phyloP scores from a whole-genome alignment of 805 yeast genomes.

The Sungouiozyma ichnusensis region DNA sequence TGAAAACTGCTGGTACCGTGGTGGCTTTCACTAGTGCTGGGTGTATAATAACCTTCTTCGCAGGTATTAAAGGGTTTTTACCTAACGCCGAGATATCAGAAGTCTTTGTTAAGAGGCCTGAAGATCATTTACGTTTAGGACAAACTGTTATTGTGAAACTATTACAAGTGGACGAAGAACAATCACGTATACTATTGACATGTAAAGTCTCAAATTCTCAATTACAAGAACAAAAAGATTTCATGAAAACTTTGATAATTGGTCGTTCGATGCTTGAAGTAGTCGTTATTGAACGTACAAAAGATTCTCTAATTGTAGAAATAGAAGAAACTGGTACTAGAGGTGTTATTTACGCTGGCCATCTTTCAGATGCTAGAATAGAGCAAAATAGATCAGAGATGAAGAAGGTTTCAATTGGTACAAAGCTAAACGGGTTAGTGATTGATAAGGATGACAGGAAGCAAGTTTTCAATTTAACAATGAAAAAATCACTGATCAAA shows the following conservation, averaged over 20 bases:
- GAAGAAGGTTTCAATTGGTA: slow-evolving; percentile 57
- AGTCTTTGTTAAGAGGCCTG: slow-evolving; percentile 67
- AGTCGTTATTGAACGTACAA: slow-evolving; percentile 60
- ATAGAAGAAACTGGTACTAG: slow-evolving; percentile 39
- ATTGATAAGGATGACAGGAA: slow-evolving; percentile 56
- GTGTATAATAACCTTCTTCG: slow-evolving; percentile 76
- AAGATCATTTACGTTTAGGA: slow-evolving; percentile 68
- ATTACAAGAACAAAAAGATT: slow-evolving; percentile 35
- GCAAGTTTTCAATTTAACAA: slow-evolving; percentile 50
- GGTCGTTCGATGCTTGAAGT: slow-evolving; percentile 56
- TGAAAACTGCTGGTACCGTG: slow-evolving; percentile 61
- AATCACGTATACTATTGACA: slow-evolving; percentile 54
- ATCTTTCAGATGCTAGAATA: slow-evolving; percentile 63
- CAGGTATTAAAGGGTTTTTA: slow-evolving; percentile 63
- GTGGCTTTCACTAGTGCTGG: slow-evolving; percentile 65
- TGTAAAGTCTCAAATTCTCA: slow-evolving; percentile 56
- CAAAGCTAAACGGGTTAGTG: slow-evolving; percentile 46
- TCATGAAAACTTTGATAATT: slow-evolving; percentile 38
- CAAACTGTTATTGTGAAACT: slow-evolving; percentile 74
- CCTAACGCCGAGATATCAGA: slow-evolving; percentile 88
- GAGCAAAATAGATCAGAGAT: slow-evolving; percentile 59
- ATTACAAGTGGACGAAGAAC: slow-evolving; percentile 42
- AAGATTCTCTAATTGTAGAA: slow-evolving; percentile 62
- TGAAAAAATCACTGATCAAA: slow-evolving; percentile 55
- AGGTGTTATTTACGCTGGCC: slow-evolving; percentile 68